These are phyloP conservation scores for Logfia minima DNA, from an alignment of 129 eudicot species.

Conservation along the genomic window DNA sequence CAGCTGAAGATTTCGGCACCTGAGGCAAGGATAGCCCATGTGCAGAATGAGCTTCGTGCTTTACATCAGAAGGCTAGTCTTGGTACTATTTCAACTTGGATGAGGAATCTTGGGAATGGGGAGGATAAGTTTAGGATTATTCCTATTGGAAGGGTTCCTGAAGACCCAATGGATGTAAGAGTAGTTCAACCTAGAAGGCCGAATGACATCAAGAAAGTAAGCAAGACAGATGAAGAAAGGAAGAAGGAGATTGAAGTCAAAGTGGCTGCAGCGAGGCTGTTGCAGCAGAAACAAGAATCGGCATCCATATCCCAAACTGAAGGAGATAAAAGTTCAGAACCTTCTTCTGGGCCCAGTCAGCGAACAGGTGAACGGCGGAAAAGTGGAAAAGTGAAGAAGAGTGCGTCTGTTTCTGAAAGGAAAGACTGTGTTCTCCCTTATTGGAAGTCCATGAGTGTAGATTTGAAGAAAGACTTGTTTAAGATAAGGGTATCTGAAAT, in stretches of 20 bases:
- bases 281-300: slow-evolving; percentile 68
- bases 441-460: slow-evolving; percentile 69
- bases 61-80: slow-evolving; percentile 72
- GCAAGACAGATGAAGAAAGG: slow-evolving; percentile 77
- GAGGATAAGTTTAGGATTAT: slow-evolving; percentile 81
- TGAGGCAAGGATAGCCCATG: slow-evolving; percentile 52
- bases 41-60: slow-evolving; percentile 61
- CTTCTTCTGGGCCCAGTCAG: slow-evolving; percentile 47
- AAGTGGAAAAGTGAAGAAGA: slow-evolving; percentile 53
- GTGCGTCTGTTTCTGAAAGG: slow-evolving; percentile 62
- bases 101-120: slow-evolving; percentile 75
- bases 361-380: slow-evolving; percentile 64
- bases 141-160: slow-evolving; percentile 69
- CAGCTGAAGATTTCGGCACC: slow-evolving; percentile 49
- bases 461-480: slow-evolving; percentile 61
- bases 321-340: slow-evolving; percentile 49
- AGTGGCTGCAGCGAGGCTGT: slow-evolving; percentile 86
- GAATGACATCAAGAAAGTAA: slow-evolving; percentile 91
- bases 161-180: slow-evolving; percentile 88
- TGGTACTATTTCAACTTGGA: slow-evolving; percentile 71
- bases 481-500: slow-evolving; percentile 56
- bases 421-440: slow-evolving; percentile 61
- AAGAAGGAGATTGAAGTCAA: slow-evolving; percentile 89
- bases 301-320: slow-evolving; percentile 37
- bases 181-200: slow-evolving; percentile 66